These are phyloP conservation scores for Fusarium nanum DNA, from an alignment of 2,329 filamentous ascomycete species.

Conservation along the genomic window DNA sequence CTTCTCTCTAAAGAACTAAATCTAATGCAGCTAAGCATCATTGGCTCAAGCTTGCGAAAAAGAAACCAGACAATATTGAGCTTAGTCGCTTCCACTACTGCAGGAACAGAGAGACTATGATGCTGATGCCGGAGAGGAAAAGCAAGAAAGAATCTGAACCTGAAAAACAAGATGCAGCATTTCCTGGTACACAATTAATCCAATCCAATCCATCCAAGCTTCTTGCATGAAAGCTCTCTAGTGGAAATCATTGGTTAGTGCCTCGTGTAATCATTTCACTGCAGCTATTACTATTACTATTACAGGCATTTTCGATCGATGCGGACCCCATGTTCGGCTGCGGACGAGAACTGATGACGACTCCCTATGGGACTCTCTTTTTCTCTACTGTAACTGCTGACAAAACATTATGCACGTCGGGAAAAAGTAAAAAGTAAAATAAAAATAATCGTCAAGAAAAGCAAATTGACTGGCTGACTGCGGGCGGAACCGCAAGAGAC, in stretches of 20 bases:
- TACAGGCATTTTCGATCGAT: constrained; percentile 27
- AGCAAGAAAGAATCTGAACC: not conserved
- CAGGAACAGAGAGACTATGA: constrained; percentile 37
- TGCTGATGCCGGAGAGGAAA: not conserved
- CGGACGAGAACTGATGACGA: constrained; percentile 30
- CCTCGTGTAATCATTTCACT: constrained; percentile 17
- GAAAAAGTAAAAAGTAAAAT: not conserved
- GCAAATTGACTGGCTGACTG: constrained; percentile 2
- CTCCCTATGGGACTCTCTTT: constrained; percentile 7
- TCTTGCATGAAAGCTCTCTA: constrained; percentile 27
- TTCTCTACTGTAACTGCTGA: constrained; percentile 17
- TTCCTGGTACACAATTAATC: constrained; percentile 24
- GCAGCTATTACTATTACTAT: constrained; percentile 1
- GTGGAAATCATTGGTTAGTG: constrained; percentile 33
- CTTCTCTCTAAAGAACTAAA: not conserved
- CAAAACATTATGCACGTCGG: constrained; percentile 6
- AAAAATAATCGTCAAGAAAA: not conserved
- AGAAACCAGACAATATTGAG: constrained; percentile 28
- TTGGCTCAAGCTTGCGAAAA: constrained; percentile 8
- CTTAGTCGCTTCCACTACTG: constrained; percentile 42
- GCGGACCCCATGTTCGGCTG: constrained; percentile 18
- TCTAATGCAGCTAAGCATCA: constrained; percentile 4
- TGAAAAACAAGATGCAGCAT: constrained; percentile 25
- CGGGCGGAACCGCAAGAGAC: constrained; percentile 31
- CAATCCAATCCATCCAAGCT: constrained; percentile 3